A percentile compares a stretch with the other conserved stretches of the same genome.
These are phyloP conservation scores for Centella asiatica DNA, from an alignment of 129 eudicot genomes.

Conservation along the genomic window DNA sequence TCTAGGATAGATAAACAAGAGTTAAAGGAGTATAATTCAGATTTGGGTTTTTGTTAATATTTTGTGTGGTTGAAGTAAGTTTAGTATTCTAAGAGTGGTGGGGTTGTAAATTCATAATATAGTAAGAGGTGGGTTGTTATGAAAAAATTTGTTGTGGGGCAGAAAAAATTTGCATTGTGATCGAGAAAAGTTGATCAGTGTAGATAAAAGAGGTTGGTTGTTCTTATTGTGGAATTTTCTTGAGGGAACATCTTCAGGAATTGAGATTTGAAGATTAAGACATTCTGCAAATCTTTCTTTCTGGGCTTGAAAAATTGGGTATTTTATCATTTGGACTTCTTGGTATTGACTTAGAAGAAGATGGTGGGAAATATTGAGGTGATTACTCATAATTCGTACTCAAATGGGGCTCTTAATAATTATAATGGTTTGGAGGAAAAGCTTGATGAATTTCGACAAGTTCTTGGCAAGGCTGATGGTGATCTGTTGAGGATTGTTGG, in stretches of 20 bases:
- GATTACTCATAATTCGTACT: conserved; percentile 18
- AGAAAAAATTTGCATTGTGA: neutral
- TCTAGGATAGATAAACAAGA: neutral
- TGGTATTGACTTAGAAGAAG: conserved; percentile 10
- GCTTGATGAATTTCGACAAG: conserved; percentile 44
- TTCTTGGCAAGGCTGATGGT: conserved; percentile 50
- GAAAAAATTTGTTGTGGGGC: neutral
- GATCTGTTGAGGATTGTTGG: conserved; percentile 47
- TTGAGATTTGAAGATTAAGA: conserved; percentile 6
- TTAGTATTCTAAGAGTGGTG: neutral
- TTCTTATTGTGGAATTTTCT: neutral
- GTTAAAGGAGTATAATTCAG: neutral
- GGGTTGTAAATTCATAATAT: neutral
- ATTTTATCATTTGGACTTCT: neutral
- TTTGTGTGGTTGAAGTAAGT: conserved; percentile 14
- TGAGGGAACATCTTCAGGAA: neutral
- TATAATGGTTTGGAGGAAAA: conserved; percentile 41
- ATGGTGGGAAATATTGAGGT: conserved; percentile 66
- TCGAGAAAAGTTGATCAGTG: conserved; percentile 7
- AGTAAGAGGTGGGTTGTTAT: neutral
- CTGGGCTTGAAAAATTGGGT: neutral
- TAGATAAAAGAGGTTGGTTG: conserved; percentile 12
- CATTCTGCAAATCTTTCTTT: neutral
- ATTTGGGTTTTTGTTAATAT: neutral
- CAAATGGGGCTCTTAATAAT: conserved; percentile 26